Evolutionary conservation across 176 grass and related monocot species (phyloP), one percentile per base, ranked within the genome.

Genomic region (Echinochloa phyllopogon): DNA sequence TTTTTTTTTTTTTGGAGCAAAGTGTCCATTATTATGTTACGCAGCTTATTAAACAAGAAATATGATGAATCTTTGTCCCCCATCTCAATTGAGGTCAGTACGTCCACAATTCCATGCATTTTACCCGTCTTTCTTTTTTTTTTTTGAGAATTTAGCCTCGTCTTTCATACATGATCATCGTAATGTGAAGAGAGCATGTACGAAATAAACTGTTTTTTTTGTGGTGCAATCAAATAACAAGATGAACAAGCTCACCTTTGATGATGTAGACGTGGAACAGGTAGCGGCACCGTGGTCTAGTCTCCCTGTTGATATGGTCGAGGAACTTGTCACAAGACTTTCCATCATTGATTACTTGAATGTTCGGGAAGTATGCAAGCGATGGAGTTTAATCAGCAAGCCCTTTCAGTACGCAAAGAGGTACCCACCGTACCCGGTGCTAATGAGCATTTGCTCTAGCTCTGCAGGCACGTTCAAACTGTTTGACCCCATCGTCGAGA

Each of bases 241-340:
- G 16, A 17, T 33, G 25, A 29, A 39, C 50, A 52, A 17, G 27
- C 27, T 37, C 1, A 16, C 61, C 33, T 65, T 65, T 39, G 72
- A 85, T 52, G 43, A 85, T 33, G 29, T 33, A 52, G 69, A 66
- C 1, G 41, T 36, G 25, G 36, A 79, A 24, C 52, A 13, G 29
- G 25, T 14, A 8, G 17, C 10, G 38, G 42, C 52, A 23, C 45
- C 59, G 43, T 79, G 56, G 47, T 16, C 44, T 51, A 41, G 68
- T 58, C 83, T 79, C 16, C 74, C 74, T 13, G 38, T 79, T 8
- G 74, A 86, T 5, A 55, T 86, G 18, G 61, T 86, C 2, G 70
- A 86, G 13, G 51, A 66, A 44, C 42, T 77, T 86, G 65, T 63
- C 2, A 3, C 75, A 59, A 75, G 63, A 23, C 25, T 69, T 13